phyloP scores from a whole-genome alignment of 371 early-diverging fungal genomes.

The Lichtheimia hyalospora region DNA sequence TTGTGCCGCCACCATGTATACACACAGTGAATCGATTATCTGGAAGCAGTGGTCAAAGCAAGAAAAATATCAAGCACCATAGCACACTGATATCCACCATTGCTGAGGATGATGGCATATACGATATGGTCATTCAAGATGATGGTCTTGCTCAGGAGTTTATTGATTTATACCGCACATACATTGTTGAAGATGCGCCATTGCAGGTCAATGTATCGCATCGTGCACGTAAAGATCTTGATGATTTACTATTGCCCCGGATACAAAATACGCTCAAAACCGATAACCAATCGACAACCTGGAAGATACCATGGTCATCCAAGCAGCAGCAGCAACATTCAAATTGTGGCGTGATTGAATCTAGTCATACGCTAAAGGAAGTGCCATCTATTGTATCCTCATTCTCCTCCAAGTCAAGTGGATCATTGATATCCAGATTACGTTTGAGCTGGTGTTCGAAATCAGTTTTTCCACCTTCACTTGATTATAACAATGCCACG shows the following conservation, averaged over 20 bases:
- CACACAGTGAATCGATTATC: too few species aligned
- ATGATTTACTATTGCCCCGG: not conserved
- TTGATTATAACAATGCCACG: too few species aligned
- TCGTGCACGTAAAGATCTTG: conserved; percentile 27
- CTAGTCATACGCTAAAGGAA: not conserved
- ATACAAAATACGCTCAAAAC: too few species aligned
- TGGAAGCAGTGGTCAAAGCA: too few species aligned
- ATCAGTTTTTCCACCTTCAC: not conserved
- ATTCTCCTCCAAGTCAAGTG: not conserved
- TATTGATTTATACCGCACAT: conserved; percentile 33
- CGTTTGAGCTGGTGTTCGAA: not conserved
- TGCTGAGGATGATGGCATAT: not conserved
- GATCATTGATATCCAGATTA: too few species aligned
- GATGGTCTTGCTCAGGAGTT: conserved; percentile 10
- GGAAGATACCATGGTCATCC: not conserved
- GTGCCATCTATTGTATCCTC: not conserved
- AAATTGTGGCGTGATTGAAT: too few species aligned
- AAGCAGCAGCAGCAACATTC: too few species aligned
- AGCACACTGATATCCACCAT: not conserved
- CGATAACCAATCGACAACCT: not conserved
- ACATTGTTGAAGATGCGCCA: conserved; percentile 30
- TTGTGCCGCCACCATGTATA: too few species aligned
- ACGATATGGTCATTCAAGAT: not conserved
- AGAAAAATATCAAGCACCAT: not conserved
- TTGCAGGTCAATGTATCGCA: conserved; percentile 43